Conservation (phyloP, 2,329 filamentous ascomycete species). For the Hyphodiscus sp. region DNA sequence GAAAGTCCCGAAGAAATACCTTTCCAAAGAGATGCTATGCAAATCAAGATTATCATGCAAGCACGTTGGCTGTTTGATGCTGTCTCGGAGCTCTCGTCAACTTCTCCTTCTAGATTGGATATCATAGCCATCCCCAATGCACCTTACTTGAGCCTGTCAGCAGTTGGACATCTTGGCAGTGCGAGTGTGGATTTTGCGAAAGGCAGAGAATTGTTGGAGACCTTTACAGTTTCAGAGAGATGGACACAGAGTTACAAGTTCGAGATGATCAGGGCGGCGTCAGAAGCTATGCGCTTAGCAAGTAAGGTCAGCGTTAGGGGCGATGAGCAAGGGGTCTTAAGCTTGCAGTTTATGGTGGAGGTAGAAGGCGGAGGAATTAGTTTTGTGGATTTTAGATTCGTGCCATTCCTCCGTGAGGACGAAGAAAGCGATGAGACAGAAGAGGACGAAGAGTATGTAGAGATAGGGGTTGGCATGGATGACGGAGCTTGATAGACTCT, state of each 20-base stretch:
- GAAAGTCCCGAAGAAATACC: constrained; percentile 76
- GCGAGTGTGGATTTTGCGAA: constrained; percentile 62
- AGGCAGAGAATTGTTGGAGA: constrained; percentile 64
- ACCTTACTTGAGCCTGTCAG: constrained; percentile 71
- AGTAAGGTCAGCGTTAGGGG: constrained; percentile 88
- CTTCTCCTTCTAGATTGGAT: constrained; percentile 64
- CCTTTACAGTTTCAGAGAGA: constrained; percentile 55
- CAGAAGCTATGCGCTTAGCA: constrained; percentile 86
- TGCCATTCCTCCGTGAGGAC: constrained; percentile 61
- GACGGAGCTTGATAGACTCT: constrained; percentile 14
- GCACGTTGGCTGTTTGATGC: constrained; percentile 66
- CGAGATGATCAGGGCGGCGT: constrained; percentile 74
- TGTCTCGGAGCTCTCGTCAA: constrained; percentile 55
- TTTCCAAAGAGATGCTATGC: constrained; percentile 71
- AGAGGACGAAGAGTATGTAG: constrained; percentile 36
- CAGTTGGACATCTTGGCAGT: constrained; percentile 50
- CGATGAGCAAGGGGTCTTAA: constrained; percentile 84
- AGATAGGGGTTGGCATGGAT: constrained; percentile 30
- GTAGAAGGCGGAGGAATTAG: constrained; percentile 62
- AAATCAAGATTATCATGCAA: constrained; percentile 94
- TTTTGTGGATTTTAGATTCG: constrained; percentile 78
- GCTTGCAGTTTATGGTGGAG: constrained; percentile 94
- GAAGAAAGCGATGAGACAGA: constrained; percentile 40
- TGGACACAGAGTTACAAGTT: constrained; percentile 79
- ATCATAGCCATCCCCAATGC: constrained; percentile 53